Conservation (phyloP, 257 asterid genomes). For the Solanum verrucosum region DNA sequence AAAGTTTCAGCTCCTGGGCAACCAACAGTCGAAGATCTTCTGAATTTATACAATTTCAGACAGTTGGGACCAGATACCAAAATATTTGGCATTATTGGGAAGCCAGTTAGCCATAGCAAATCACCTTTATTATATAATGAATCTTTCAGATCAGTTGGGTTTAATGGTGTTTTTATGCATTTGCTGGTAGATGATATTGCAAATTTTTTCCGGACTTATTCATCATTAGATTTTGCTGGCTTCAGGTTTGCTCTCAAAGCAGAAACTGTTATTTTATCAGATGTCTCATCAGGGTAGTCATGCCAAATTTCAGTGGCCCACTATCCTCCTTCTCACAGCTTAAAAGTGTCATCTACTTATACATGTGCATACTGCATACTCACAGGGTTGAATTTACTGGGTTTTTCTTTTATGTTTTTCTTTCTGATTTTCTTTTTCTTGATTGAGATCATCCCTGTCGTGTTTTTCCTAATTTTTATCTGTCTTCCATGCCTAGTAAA, state of each 20-base stretch:
- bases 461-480: not conserved
- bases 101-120: constrained; percentile 96
- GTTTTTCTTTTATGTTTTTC: not conserved
- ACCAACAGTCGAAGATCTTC: constrained; percentile 77
- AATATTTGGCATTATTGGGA: constrained; percentile 81
- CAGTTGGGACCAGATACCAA: constrained; percentile 73
- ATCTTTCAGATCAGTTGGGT: constrained; percentile 66
- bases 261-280: not conserved
- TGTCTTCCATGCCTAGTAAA: not conserved
- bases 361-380: not conserved
- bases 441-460: not conserved
- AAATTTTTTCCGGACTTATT: constrained; percentile 58
- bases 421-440: not conserved
- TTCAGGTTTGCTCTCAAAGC: constrained; percentile 59
- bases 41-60: constrained; percentile 72
- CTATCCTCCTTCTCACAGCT: not conserved
- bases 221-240: constrained; percentile 78
- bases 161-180: constrained; percentile 69
- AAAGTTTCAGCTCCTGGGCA: constrained; percentile 98
- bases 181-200: constrained; percentile 76
- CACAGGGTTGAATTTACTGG: not conserved
- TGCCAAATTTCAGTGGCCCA: not conserved
- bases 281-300: not conserved
- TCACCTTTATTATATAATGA: constrained; percentile 74
- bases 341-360: not conserved